A percentile compares a stretch with the other conserved stretches of the same genome.
phyloP scores from a whole-genome alignment of 495 filamentous ascomycete genomes.

The Copromyces sp. region DNA sequence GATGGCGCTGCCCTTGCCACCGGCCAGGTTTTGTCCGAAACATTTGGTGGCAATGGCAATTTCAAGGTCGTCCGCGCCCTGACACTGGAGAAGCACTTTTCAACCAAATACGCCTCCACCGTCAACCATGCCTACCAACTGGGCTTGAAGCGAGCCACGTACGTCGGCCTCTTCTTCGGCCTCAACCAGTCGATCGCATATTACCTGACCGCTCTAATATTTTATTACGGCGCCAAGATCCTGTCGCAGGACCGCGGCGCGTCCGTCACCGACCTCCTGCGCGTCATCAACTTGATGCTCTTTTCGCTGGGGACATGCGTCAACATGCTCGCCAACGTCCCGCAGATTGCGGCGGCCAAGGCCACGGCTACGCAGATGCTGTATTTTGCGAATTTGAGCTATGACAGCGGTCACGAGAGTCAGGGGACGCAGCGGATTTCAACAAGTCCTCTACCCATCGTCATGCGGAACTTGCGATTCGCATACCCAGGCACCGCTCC shows the following conservation, averaged over 20 bases:
- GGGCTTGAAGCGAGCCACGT: conserved; percentile 45
- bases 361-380: conserved; percentile 66
- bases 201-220: conserved; percentile 71
- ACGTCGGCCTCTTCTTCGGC: conserved; percentile 65
- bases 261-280: conserved; percentile 49
- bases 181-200: conserved; percentile 57
- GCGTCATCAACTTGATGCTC: conserved; percentile 72
- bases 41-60: conserved; percentile 55
- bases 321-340: conserved; percentile 59
- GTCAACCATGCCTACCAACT: conserved; percentile 38
- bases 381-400: conserved; percentile 47
- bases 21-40: conserved; percentile 59
- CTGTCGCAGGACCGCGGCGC: conserved; percentile 34
- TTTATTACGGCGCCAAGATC: conserved; percentile 69
- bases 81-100: conserved; percentile 67
- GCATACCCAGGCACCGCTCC: conserved; percentile 52
- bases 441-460: conserved; percentile 48
- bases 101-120: conserved; percentile 49
- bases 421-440: conserved; percentile 31
- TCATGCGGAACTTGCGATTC: conserved; percentile 51
- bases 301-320: conserved; percentile 68
- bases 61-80: conserved; percentile 72
- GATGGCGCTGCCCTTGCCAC: conserved; percentile 48
- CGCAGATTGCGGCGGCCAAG: conserved; percentile 65
- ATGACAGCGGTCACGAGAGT: conserved; percentile 55